Evolutionary conservation across 495 filamentous ascomycete genomes (phyloP), one percentile per base, ranked within the genome.

Genomic region (Neurospora sp.): DNA sequence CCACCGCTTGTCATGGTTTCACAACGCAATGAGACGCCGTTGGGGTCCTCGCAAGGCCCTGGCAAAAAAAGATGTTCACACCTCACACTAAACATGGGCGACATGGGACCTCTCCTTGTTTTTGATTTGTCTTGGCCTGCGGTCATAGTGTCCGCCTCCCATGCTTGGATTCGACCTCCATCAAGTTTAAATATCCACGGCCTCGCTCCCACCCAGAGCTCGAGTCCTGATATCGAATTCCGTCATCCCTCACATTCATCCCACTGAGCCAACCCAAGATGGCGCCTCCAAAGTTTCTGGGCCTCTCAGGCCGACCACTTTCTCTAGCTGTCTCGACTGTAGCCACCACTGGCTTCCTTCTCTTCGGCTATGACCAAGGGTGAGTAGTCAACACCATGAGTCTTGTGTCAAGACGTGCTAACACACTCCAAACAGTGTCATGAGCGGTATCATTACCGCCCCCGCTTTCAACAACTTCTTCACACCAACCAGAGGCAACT

Each of bases 391-490:
- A 4, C 6, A 18, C 16, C 18, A 31, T 4, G 5, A 18, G 9
- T n/a, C 27, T 70, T 9, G 14, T 16, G 7, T 44, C 12, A 37
- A 18, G 6, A 5, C 9, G 5, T 70, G n/a, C 37, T 40, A 16
- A 66, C 54, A 69, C 23, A 75, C 14, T n/a, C 8, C 38, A 9
- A 39, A 8, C 39, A 79, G 78, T 73, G 79, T 80, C n/a, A 96
- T 95, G 93, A 89, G 87, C 75, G 92, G 93, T 71, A 94, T 96
- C 77, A 94, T 95, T 74, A 90, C 89, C 59, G 89, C 92, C 0
- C 82, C 85, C 0, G 87, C 88, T 11, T 96, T 96, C 84, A 90
- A 90, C 80, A 76, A 87, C 38, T 84, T 90, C 18, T 93, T 95
- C 77, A 87, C 88, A 14, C 89, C 89, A 54, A 92, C 91, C 1